Percentiles rank a stretch among this genome's conserved stretches.
These are phyloP conservation scores for Beauveria caledonica DNA, from an alignment of 2,329 filamentous ascomycete species.

Conservation along the genomic window DNA sequence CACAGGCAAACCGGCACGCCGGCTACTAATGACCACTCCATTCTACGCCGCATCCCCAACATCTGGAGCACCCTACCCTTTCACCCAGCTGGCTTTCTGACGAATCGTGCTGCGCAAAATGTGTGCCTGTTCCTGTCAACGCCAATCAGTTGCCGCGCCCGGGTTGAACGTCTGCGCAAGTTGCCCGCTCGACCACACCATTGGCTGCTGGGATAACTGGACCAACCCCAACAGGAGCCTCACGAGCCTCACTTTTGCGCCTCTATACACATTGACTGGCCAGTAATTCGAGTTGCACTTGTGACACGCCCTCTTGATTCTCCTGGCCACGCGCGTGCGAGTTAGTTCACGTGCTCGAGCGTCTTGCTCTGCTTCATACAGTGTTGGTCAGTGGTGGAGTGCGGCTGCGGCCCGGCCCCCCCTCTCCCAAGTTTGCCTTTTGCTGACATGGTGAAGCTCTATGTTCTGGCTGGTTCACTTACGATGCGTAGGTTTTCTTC, in stretches of 20 bases:
- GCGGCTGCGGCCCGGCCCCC: neutral
- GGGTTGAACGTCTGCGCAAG: neutral
- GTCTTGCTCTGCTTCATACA: neutral
- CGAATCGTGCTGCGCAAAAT: conserved; percentile 3
- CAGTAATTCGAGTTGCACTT: neutral
- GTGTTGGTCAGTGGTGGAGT: neutral
- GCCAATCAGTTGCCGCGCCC: neutral
- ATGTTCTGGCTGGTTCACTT: neutral
- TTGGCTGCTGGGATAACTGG: neutral
- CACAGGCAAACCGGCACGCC: neutral
- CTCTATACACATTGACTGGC: neutral
- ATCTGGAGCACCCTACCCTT: neutral
- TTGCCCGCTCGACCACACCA: neutral
- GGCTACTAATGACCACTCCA: neutral
- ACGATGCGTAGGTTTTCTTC: neutral
- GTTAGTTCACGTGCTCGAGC: conserved; percentile 1
- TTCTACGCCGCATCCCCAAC: neutral
- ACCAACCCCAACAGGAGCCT: neutral
- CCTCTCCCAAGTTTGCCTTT: no score
- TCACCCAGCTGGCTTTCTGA: conserved; percentile 5
- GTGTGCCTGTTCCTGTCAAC: neutral
- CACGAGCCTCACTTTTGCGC: neutral
- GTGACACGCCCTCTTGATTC: neutral
- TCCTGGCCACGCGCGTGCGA: neutral
- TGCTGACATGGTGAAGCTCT: neutral